A percentile compares a stretch with the other conserved stretches of the same genome.
phyloP scores from a whole-genome alignment of 140 eudicot genomes.

The Senecio squalidus region DNA sequence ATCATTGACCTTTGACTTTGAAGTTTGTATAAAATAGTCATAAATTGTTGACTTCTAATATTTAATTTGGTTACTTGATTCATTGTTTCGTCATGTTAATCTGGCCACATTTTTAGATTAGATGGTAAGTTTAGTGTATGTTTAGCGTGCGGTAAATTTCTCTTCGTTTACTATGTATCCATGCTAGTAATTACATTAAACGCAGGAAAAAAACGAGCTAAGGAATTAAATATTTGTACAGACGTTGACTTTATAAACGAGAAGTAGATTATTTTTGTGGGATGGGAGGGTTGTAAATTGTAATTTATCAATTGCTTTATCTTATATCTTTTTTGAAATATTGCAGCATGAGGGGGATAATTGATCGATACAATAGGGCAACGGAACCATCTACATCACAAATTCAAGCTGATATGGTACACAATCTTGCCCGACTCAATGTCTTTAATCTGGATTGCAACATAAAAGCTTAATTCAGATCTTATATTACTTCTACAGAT shows the following conservation, averaged over 20 bases:
- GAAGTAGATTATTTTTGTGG: neutral
- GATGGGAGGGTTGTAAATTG: neutral
- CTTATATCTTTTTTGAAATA: neutral
- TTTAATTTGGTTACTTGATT: neutral
- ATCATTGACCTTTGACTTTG: neutral
- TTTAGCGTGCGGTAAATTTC: neutral
- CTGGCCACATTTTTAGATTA: neutral
- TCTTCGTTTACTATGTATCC: neutral
- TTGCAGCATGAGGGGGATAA: slow-evolving; percentile 31
- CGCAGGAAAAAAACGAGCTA: neutral
- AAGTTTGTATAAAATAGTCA: neutral
- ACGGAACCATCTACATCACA: slow-evolving; percentile 30
- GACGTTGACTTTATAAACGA: neutral
- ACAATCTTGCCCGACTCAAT: no score
- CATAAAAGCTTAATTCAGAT: neutral
- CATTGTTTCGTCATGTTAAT: neutral
- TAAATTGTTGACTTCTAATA: neutral
- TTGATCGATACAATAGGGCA: slow-evolving; percentile 33
- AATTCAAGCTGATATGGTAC: slow-evolving; percentile 31
- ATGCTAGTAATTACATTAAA: neutral
- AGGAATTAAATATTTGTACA: neutral
- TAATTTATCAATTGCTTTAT: no score
- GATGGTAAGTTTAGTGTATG: neutral
- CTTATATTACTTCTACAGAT: neutral
- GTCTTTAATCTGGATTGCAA: no score